phyloP scores from a whole-genome alignment of 805 yeast species.

The Zygoascus flipseniorum region DNA sequence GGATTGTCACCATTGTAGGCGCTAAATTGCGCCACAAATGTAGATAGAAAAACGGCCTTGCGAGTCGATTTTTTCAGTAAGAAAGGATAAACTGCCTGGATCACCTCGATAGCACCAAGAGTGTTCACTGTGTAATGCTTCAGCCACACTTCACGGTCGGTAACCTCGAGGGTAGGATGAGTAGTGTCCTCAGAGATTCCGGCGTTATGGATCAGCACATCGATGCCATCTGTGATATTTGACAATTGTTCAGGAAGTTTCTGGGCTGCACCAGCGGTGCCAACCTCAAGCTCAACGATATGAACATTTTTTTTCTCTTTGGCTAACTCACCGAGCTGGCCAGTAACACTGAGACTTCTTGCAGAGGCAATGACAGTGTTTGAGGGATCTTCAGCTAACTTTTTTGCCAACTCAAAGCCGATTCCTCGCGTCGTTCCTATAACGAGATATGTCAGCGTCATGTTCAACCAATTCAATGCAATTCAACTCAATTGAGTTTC shows the following conservation, averaged over 20 bases:
- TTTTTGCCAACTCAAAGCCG: constrained; percentile 29
- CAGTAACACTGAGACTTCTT: constrained; percentile 11
- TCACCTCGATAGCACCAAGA: constrained; percentile 21
- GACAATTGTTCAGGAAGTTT: constrained; percentile 12
- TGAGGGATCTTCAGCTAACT: constrained; percentile 16
- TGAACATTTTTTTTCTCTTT: constrained; percentile 17
- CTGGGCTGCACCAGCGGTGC: constrained; percentile 15
- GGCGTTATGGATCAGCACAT: constrained; percentile 24
- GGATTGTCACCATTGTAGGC: neutral
- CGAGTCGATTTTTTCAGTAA: constrained; percentile 18
- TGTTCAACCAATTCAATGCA: too few relatives aligned
- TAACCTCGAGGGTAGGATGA: neutral
- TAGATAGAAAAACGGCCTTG: constrained; percentile 25
- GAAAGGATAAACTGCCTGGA: constrained; percentile 19
- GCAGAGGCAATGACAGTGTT: constrained; percentile 20
- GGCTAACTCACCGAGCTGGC: constrained; percentile 9
- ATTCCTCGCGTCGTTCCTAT: constrained; percentile 32
- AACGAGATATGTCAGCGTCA: constrained; percentile 16
- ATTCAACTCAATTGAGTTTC: too few relatives aligned
- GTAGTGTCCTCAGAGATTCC: constrained; percentile 14
- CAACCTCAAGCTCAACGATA: constrained; percentile 21
- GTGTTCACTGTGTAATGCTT: constrained; percentile 20
- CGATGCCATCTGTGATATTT: constrained; percentile 19
- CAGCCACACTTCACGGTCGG: constrained; percentile 2
- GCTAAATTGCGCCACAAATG: constrained; percentile 22